Percentiles rank a stretch among this genome's conserved stretches.
These are phyloP conservation scores for Schrenkiella parvula DNA, from an alignment of 345 rosid species.

Conservation along the genomic window DNA sequence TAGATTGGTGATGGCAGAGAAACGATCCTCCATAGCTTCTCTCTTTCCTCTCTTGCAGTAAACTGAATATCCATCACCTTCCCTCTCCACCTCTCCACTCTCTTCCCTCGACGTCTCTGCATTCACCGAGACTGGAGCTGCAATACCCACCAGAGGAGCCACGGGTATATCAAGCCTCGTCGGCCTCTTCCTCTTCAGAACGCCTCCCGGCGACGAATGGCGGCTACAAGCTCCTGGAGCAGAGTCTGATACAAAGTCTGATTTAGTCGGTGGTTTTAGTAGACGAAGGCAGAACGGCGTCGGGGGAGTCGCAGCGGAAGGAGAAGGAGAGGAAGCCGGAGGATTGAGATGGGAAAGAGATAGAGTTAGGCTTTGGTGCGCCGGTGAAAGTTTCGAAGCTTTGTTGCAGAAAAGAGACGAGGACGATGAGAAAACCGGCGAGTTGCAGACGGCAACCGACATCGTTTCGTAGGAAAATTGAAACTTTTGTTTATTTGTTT, in stretches of 20 bases:
- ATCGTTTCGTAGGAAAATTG: slow-evolving; percentile 14
- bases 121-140: slow-evolving; percentile 3
- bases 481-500: not conserved
- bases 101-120: slow-evolving; percentile 31
- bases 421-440: slow-evolving; percentile 78
- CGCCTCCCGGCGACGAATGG: slow-evolving; percentile 17
- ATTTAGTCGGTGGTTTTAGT: slow-evolving; percentile 40
- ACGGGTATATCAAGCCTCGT: slow-evolving; percentile 59
- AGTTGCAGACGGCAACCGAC: slow-evolving; percentile 63
- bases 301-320: slow-evolving; percentile 52
- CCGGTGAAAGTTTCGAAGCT: slow-evolving; percentile 26
- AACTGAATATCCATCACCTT: slow-evolving; percentile 59
- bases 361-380: slow-evolving; percentile 32
- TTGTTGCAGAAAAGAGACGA: slow-evolving; percentile 57
- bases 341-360: slow-evolving; percentile 42
- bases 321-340: slow-evolving; percentile 30
- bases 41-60: slow-evolving; percentile 78
- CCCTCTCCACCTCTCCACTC: slow-evolving; percentile 43
- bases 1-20: slow-evolving; percentile 47
- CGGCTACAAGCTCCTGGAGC: not conserved
- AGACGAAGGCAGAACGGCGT: slow-evolving; percentile 58
- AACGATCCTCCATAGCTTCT: slow-evolving; percentile 87
- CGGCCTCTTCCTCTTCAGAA: slow-evolving; percentile 77
- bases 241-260: slow-evolving; percentile 20
- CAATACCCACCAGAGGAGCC: slow-evolving; percentile 26